Evolutionary conservation across 179 eudicot species (phyloP).

Genomic region (Drosera spatulata): DNA sequence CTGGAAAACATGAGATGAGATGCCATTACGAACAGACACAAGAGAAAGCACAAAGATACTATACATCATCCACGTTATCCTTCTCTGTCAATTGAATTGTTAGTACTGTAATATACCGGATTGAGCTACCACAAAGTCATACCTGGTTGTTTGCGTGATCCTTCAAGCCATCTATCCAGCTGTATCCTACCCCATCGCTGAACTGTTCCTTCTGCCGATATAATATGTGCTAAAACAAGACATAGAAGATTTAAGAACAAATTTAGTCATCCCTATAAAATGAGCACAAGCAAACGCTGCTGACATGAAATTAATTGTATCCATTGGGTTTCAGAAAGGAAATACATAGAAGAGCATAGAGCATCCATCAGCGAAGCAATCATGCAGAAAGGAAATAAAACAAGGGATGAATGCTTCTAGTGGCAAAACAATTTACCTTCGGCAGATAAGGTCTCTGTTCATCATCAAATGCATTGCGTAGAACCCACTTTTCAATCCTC

Average conservation of each 20-base stretch:
- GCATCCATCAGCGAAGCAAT: no score
- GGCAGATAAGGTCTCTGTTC: conserved; percentile 81
- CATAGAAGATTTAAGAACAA: no score
- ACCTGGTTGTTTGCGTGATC: conserved; percentile 84
- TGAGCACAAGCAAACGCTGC: no score
- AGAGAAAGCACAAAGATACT: not conserved
- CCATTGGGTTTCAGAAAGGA: no score
- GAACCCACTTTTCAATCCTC: conserved; percentile 90
- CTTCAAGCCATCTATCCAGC: conserved; percentile 98
- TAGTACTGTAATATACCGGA: no score
- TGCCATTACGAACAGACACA: not conserved
- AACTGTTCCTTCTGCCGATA: conserved; percentile 98
- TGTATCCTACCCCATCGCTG: conserved; percentile 96
- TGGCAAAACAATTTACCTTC: conserved; percentile 43
- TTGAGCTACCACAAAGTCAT: conserved; percentile 10
- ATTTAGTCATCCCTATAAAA: no score
- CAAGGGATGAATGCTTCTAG: not conserved
- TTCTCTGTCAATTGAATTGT: no score
- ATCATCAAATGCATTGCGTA: conserved; percentile 92
- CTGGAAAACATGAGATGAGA: conserved; percentile 24
- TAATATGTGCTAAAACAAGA: conserved; percentile 58
- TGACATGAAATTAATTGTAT: no score
- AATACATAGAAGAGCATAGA: no score
- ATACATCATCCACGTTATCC: no score
- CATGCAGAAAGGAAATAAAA: no score